A percentile compares a stretch with the other conserved stretches of the same genome.
phyloP scores from a whole-genome alignment of 2,329 filamentous ascomycete species.

The Zymoseptoria tritici region DNA sequence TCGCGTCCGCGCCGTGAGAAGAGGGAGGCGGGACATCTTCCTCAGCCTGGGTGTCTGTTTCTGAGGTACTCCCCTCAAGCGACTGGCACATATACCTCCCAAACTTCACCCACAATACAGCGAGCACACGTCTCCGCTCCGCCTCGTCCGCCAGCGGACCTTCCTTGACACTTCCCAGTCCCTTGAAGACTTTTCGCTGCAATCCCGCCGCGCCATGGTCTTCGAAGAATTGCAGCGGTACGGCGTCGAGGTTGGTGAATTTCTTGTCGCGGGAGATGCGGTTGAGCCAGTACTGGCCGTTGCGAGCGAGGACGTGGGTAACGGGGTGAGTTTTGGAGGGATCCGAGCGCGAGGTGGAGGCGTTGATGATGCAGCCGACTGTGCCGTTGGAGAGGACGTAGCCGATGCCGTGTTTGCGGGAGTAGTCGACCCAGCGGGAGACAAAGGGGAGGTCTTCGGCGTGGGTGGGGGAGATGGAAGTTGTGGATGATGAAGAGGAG shows the following conservation, averaged over 20 bases:
- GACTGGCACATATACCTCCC: conserved; percentile 58
- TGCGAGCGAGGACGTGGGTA: conserved; percentile 63
- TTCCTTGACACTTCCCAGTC: conserved; percentile 27
- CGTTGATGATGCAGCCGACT: conserved; percentile 58
- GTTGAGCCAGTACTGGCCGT: conserved; percentile 60
- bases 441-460: conserved; percentile 46
- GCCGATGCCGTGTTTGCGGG: conserved; percentile 76
- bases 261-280: conserved; percentile 40
- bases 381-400: conserved; percentile 78
- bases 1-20: conserved; percentile 25
- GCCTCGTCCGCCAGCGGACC: conserved; percentile 25
- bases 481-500: conserved; percentile 35
- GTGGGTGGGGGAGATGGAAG: background rate
- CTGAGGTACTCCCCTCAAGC: conserved; percentile 34
- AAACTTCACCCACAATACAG: conserved; percentile 59
- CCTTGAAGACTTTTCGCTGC: conserved; percentile 50
- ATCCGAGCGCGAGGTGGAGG: conserved; percentile 28
- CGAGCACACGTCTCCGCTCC: conserved; percentile 48
- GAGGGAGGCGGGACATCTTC: conserved; percentile 22
- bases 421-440: conserved; percentile 81
- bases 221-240: conserved; percentile 63
- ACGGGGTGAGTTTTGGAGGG: conserved; percentile 49
- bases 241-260: conserved; percentile 48
- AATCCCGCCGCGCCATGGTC: conserved; percentile 60
- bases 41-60: conserved; percentile 24